phyloP scores from a whole-genome alignment of 2,329 filamentous ascomycete species.

The Nigrospora sphaerica region DNA sequence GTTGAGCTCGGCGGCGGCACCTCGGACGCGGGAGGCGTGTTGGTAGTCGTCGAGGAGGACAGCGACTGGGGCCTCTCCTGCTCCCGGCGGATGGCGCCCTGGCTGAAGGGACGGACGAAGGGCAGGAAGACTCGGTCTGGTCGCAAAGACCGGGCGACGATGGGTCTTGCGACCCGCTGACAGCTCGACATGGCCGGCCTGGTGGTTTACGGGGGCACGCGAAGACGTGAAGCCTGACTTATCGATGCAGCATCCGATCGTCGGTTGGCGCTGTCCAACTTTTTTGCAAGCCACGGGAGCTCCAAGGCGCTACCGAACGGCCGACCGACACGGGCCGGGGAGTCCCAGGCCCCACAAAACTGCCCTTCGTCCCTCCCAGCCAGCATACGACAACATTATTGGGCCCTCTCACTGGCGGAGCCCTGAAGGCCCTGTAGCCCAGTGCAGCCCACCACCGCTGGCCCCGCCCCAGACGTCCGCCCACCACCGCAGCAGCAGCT shows the following conservation, averaged over 20 bases:
- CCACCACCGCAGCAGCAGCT: no score
- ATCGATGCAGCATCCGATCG: no score
- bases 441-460: no score
- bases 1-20: constrained; percentile 11
- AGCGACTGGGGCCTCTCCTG: constrained; percentile 17
- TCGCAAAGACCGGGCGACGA: constrained; percentile 44
- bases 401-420: no score
- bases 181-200: constrained; percentile 47
- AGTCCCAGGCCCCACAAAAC: neutral
- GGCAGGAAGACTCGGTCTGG: constrained; percentile 23
- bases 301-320: no score
- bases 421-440: no score
- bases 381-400: no score
- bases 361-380: neutral
- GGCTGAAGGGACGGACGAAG: constrained; percentile 25
- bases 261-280: neutral
- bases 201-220: neutral
- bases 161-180: constrained; percentile 49
- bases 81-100: constrained; percentile 26
- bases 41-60: constrained; percentile 17
- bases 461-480: no score
- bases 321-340: no score
- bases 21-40: constrained; percentile 7
- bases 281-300: neutral
- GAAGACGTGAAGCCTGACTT: neutral